phyloP scores from a whole-genome alignment of 495 filamentous ascomycete species.

The Glonium stellatum region DNA sequence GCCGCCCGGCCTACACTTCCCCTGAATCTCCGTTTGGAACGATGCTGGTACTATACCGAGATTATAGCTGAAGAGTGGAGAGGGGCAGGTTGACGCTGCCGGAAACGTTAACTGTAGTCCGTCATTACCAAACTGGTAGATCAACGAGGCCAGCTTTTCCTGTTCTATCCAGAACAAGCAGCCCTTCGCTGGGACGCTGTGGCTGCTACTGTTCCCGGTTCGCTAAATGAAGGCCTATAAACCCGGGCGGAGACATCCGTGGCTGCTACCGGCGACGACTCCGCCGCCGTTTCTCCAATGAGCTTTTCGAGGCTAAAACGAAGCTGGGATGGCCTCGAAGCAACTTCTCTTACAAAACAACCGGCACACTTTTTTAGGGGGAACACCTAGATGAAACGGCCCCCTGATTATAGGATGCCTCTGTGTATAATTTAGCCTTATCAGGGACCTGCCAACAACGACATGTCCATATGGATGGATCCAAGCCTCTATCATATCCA shows the following conservation, averaged over 20 bases:
- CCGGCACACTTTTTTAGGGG: too few species aligned
- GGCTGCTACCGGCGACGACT: background rate
- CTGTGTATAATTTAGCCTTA: too few species aligned
- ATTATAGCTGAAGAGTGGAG: background rate
- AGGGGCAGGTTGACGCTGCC: background rate
- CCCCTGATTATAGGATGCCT: too few species aligned
- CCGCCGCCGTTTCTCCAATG: background rate
- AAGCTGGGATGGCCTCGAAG: too few species aligned
- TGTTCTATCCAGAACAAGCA: background rate
- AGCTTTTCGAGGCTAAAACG: too few species aligned
- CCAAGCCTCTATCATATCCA: too few species aligned
- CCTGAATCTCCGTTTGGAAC: background rate
- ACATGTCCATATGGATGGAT: too few species aligned
- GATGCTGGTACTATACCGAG: background rate
- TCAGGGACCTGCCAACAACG: too few species aligned
- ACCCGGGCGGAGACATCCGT: constrained; percentile 22
- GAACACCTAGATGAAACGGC: too few species aligned
- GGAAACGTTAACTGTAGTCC: too few species aligned
- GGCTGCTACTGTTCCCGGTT: background rate
- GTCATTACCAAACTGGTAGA: too few species aligned
- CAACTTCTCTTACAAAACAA: too few species aligned
- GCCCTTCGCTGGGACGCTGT: background rate
- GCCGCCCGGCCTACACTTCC: background rate
- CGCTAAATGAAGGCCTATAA: constrained; percentile 10
- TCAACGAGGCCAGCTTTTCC: background rate